phyloP scores from a whole-genome alignment of 1,284 basidiomycete species.

The Cryptococcus sp. region DNA sequence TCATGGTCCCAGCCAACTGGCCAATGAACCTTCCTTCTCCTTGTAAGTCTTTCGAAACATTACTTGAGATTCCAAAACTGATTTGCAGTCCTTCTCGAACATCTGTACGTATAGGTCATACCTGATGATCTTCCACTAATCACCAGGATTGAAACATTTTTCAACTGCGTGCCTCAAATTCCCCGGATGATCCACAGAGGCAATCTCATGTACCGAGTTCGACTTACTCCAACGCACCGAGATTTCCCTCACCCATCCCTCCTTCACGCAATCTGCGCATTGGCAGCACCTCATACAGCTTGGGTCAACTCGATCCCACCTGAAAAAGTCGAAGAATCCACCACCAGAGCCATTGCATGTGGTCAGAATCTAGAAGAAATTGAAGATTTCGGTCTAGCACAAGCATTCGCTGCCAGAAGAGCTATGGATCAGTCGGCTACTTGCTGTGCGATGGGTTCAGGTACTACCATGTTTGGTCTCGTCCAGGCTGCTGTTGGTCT shows the following conservation, averaged over 20 bases:
- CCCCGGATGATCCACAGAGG: constrained; percentile 44
- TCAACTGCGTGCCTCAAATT: constrained; percentile 39
- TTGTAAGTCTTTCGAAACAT: constrained; percentile 15
- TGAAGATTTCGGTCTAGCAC: constrained; percentile 40
- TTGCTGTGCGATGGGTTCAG: constrained; percentile 27
- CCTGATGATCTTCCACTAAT: not conserved
- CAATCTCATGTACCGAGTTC: constrained; percentile 43
- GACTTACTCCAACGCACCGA: constrained; percentile 45
- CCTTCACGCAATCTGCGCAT: constrained; percentile 50
- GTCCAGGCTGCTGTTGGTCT: constrained; percentile 31
- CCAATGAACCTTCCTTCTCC: constrained; percentile 38
- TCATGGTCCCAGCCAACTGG: constrained; percentile 39
- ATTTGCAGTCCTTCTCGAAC: constrained; percentile 34
- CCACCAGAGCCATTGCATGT: constrained; percentile 15
- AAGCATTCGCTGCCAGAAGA: constrained; percentile 29
- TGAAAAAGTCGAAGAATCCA: constrained; percentile 22
- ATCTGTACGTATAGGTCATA: constrained; percentile 15
- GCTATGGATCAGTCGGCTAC: constrained; percentile 23
- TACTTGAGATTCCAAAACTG: constrained; percentile 1
- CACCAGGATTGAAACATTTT: constrained; percentile 43
- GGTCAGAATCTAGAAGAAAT: constrained; percentile 28
- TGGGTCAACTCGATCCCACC: constrained; percentile 33
- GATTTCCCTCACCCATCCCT: constrained; percentile 49
- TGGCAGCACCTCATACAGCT: constrained; percentile 44
- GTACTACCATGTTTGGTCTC: constrained; percentile 31